A percentile compares a stretch with the other conserved stretches of the same genome.
Conservation (phyloP, 371 early-diverging fungal genomes). For the Vairimorpha necatrix region DNA sequence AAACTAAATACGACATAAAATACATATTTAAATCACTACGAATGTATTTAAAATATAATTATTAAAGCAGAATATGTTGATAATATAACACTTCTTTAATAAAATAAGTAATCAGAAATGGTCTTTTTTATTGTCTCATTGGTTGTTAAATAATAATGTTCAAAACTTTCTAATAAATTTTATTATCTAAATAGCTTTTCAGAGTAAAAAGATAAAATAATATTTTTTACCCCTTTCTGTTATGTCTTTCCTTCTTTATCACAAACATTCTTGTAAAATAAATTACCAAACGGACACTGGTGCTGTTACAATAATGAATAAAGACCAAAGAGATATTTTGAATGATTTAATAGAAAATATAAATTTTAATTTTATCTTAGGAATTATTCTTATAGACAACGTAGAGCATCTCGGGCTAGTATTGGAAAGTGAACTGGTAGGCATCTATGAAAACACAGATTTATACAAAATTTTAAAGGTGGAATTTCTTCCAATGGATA, state of each 20-base stretch:
- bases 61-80: too few species aligned
- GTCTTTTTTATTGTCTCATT: too few species aligned
- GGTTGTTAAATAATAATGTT: too few species aligned
- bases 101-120: too few species aligned
- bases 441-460: background rate
- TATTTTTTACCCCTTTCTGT: background rate
- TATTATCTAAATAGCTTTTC: too few species aligned
- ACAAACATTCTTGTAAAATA: slow-evolving; percentile 29
- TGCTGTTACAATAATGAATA: background rate
- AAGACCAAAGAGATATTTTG: background rate
- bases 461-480: slow-evolving; percentile 38
- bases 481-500: slow-evolving; percentile 15
- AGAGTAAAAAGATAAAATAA: too few species aligned
- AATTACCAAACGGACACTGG: slow-evolving; percentile 38
- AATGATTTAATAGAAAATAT: slow-evolving; percentile 12
- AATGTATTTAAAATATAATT: too few species aligned
- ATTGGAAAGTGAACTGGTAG: slow-evolving; percentile 8
- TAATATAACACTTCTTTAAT: too few species aligned
- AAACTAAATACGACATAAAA: too few species aligned
- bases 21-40: too few species aligned
- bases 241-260: slow-evolving; percentile 34
- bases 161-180: too few species aligned
- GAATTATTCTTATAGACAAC: slow-evolving; percentile 32
- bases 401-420: slow-evolving; percentile 35
- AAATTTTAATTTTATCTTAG: slow-evolving; percentile 36